Conservation (phyloP, 2,329 filamentous ascomycete species). For the Karstenula rhodostoma region DNA sequence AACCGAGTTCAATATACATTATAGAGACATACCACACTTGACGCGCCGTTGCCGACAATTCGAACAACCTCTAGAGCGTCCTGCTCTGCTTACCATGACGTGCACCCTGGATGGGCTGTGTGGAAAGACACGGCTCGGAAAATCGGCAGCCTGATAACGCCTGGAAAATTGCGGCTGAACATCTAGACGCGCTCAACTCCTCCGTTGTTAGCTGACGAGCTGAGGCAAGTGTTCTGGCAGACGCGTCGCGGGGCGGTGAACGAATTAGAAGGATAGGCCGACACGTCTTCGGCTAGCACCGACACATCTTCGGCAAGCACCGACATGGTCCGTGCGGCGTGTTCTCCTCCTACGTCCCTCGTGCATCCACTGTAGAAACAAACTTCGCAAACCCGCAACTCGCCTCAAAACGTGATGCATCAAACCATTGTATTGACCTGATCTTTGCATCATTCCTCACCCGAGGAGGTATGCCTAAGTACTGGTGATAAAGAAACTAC, state of each 20-base stretch:
- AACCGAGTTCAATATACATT: background rate
- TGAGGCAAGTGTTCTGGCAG: background rate
- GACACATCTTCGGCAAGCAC: background rate
- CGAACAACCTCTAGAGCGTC: conserved; percentile 11
- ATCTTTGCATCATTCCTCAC: background rate
- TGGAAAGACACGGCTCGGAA: background rate
- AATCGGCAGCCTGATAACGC: background rate
- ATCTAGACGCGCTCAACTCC: background rate
- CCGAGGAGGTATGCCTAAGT: background rate
- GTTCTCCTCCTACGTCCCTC: background rate
- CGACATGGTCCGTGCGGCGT: background rate
- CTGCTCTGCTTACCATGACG: conserved; percentile 14
- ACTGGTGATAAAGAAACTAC: background rate
- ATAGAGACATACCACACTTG: conserved; percentile 3
- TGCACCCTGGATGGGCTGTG: background rate
- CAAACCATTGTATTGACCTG: background rate
- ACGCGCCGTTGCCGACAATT: conserved; percentile 12
- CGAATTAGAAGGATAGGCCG: background rate
- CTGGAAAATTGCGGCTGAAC: background rate
- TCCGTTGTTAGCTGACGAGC: background rate
- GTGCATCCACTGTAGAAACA: background rate
- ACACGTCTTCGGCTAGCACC: background rate
- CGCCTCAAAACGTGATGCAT: background rate
- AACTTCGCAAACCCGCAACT: background rate
- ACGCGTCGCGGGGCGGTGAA: background rate